phyloP scores from a whole-genome alignment of 2,329 filamentous ascomycete species.

The Sporothrix phasma region DNA sequence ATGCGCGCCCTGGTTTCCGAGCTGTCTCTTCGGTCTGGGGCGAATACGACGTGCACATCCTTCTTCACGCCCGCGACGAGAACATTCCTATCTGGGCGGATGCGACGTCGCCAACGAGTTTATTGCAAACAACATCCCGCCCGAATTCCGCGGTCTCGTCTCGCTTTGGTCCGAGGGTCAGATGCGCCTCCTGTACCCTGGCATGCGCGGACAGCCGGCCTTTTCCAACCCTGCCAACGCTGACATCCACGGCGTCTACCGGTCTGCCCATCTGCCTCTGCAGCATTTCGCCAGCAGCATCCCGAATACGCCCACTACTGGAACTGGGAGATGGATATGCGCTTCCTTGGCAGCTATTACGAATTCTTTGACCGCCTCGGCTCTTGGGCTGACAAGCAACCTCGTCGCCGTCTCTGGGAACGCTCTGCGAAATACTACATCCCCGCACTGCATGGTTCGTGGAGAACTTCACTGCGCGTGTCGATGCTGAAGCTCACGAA shows the following conservation, averaged over 20 bases:
- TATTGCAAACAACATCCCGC: conserved; percentile 56
- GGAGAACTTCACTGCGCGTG: conserved; percentile 59
- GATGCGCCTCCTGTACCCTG: conserved; percentile 68
- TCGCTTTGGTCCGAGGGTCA: conserved; percentile 79
- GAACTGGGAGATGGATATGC: conserved; percentile 63
- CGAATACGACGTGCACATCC: conserved; percentile 73
- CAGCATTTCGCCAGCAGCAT: conserved; percentile 55
- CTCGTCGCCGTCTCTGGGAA: conserved; percentile 67
- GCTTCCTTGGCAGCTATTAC: conserved; percentile 56
- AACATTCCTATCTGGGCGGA: conserved; percentile 75
- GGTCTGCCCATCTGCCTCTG: conserved; percentile 52
- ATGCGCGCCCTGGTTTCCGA: conserved; percentile 74
- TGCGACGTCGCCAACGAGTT: conserved; percentile 61
- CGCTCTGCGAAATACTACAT: conserved; percentile 68
- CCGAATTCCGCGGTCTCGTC: conserved; percentile 69
- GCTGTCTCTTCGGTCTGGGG: conserved; percentile 67
- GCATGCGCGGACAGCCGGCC: conserved; percentile 59
- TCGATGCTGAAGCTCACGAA: conserved; percentile 48
- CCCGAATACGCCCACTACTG: conserved; percentile 58
- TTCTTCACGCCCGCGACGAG: conserved; percentile 75
- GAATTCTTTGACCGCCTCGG: conserved; percentile 61
- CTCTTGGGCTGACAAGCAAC: conserved; percentile 57
- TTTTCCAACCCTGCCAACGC: conserved; percentile 43
- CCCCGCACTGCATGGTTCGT: conserved; percentile 57
- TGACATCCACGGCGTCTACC: conserved; percentile 59